A percentile compares a stretch with the other conserved stretches of the same genome.
phyloP scores from a whole-genome alignment of 495 filamentous ascomycete species.

The Hypoxylon lenormandii region DNA sequence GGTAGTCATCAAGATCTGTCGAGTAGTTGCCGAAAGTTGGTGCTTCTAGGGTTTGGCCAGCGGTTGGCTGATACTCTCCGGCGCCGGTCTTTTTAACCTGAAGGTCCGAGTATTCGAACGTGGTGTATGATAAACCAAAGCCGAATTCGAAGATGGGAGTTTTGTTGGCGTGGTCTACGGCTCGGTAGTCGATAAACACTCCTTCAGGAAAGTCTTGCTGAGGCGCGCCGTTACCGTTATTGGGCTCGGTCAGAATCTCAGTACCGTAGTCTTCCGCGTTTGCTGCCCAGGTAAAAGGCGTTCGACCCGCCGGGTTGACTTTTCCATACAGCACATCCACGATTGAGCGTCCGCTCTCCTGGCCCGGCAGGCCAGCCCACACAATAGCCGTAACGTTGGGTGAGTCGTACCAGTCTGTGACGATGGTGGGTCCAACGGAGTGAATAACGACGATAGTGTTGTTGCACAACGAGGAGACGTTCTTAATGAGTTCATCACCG shows the following conservation, averaged over 20 bases:
- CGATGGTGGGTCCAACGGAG: slow-evolving; percentile 80
- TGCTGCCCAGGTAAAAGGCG: slow-evolving; percentile 88
- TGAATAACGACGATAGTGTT: slow-evolving; percentile 96
- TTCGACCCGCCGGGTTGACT: slow-evolving; percentile 85
- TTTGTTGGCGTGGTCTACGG: slow-evolving; percentile 80
- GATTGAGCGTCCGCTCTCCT: slow-evolving; percentile 91
- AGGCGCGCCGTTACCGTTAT: slow-evolving; percentile 75
- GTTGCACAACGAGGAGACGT: slow-evolving; percentile 79
- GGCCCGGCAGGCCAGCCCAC: slow-evolving; percentile 92
- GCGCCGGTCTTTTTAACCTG: slow-evolving; percentile 65
- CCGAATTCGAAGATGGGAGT: slow-evolving; percentile 92
- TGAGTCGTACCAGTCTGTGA: slow-evolving; percentile 80
- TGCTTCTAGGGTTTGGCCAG: slow-evolving; percentile 73
- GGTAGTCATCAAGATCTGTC: slow-evolving; percentile 73
- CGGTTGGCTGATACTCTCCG: slow-evolving; percentile 72
- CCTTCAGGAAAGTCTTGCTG: slow-evolving; percentile 88
- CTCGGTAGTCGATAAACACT: slow-evolving; percentile 92
- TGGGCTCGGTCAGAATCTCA: slow-evolving; percentile 78
- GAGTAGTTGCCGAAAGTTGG: slow-evolving; percentile 76
- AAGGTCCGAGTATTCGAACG: slow-evolving; percentile 81
- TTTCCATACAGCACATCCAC: slow-evolving; percentile 90
- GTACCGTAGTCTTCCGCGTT: slow-evolving; percentile 78
- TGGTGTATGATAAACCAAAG: slow-evolving; percentile 89
- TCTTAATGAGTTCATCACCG: slow-evolving; percentile 81
- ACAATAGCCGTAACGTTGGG: slow-evolving; percentile 95